phyloP scores from a whole-genome alignment of 345 rosid species.

The Arabidopsis suecica region DNA sequence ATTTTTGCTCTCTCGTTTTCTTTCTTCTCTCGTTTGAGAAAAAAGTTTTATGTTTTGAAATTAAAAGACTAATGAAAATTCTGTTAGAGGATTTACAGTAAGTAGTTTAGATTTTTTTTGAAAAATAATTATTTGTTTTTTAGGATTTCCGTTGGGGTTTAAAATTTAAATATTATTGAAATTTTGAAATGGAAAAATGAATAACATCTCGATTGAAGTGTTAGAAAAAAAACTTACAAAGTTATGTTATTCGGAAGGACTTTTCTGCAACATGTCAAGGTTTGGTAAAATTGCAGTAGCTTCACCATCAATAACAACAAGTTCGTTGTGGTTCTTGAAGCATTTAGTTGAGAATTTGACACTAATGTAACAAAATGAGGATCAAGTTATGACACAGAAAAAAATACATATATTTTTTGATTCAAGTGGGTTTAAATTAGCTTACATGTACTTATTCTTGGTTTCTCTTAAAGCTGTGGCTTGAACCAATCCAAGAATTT shows the following conservation, averaged over 20 bases:
- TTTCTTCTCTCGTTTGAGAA: slow-evolving; percentile 11
- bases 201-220: background rate
- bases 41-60: background rate
- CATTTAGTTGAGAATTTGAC: slow-evolving; percentile 82
- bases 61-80: background rate
- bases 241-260: slow-evolving; percentile 6
- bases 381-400: slow-evolving; percentile 8
- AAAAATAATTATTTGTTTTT: background rate
- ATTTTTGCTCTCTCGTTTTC: slow-evolving; percentile 22
- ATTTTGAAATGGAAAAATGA: background rate
- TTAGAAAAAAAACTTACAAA: too few species aligned
- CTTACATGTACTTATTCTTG: slow-evolving; percentile 72
- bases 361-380: slow-evolving; percentile 43
- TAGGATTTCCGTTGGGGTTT: background rate
- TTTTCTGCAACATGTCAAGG: slow-evolving; percentile 44
- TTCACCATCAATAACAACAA: slow-evolving; percentile 75
- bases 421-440: background rate
- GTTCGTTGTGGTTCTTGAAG: slow-evolving; percentile 57
- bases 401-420: background rate
- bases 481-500: slow-evolving; percentile 60
- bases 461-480: slow-evolving; percentile 59
- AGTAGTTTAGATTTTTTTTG: background rate
- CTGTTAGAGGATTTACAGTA: slow-evolving; percentile 32
- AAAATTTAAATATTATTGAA: background rate
- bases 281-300: slow-evolving; percentile 68